Percentiles rank a stretch among this genome's conserved stretches.
Evolutionary conservation across 352 stramenopile species (phyloP).

Genomic region (Phytopythium boreale): DNA sequence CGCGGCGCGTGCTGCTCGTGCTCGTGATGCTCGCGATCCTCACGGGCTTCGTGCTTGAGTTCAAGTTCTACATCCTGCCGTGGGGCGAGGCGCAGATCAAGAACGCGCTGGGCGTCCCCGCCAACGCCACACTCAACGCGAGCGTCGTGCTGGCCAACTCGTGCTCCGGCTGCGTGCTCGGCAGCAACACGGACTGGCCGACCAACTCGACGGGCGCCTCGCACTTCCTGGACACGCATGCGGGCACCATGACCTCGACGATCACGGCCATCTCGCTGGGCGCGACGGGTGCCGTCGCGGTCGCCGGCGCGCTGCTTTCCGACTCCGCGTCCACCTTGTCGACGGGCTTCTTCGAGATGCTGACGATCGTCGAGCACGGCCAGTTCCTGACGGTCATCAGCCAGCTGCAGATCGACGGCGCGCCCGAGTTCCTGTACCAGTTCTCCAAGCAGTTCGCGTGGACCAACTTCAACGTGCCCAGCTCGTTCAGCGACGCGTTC

Average conservation of each 20-base stretch:
- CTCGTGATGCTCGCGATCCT: constrained; percentile 52
- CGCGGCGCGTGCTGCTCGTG: constrained; percentile 64
- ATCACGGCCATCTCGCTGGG: constrained; percentile 71
- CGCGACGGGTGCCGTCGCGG: constrained; percentile 24
- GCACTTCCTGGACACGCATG: constrained; percentile 76
- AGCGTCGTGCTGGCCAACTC: constrained; percentile 56
- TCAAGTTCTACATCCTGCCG: constrained; percentile 68
- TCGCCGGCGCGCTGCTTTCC: constrained; percentile 49
- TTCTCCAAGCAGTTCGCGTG: constrained; percentile 83
- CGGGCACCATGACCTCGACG: constrained; percentile 51
- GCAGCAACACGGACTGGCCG: constrained; percentile 80
- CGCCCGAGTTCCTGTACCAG: constrained; percentile 71
- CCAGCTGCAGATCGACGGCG: constrained; percentile 68
- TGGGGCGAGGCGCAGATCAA: constrained; percentile 78
- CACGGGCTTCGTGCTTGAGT: constrained; percentile 49
- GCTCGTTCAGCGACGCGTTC: constrained; percentile 27
- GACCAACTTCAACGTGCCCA: constrained; percentile 86
- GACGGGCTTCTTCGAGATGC: constrained; percentile 80
- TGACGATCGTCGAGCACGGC: constrained; percentile 80
- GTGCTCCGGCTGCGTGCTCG: constrained; percentile 83
- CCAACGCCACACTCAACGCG: constrained; percentile 40
- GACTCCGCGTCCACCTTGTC: constrained; percentile 65
- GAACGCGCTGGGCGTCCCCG: constrained; percentile 35
- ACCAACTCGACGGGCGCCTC: constrained; percentile 60
- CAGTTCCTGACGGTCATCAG: constrained; percentile 86